Percentiles rank a stretch among this genome's conserved stretches.
phyloP scores from a whole-genome alignment of 202 grass and related monocot genomes.

The Panicum hallii region DNA sequence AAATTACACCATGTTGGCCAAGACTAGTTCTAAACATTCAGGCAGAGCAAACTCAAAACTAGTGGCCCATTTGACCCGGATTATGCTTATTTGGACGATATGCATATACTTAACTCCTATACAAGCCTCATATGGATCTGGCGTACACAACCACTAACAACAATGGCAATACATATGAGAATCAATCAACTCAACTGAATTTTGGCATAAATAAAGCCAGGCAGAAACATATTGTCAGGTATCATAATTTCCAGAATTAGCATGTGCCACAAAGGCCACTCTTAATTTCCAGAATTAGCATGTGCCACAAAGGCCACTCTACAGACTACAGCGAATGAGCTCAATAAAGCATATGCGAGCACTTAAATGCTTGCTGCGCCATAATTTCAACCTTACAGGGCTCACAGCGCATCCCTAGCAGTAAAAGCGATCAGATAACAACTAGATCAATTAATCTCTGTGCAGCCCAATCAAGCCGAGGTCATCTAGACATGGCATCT shows the following conservation, averaged over 20 bases:
- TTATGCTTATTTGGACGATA: background rate
- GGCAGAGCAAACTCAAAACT: background rate
- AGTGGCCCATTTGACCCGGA: background rate
- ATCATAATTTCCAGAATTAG: constrained; percentile 38
- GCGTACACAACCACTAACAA: background rate
- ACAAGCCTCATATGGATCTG: background rate
- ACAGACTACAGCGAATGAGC: background rate
- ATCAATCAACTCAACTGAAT: background rate
- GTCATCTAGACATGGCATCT: background rate
- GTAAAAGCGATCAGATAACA: background rate
- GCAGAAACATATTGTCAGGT: background rate
- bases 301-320: background rate
- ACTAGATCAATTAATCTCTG: constrained; percentile 21
- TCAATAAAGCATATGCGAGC: constrained; percentile 21
- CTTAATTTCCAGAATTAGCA: constrained; percentile 39
- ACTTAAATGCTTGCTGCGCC: background rate
- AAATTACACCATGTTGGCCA: background rate
- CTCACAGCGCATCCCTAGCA: background rate
- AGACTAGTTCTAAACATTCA: background rate
- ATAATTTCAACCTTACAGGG: constrained; percentile 3
- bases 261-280: constrained; percentile 12
- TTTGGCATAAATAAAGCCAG: background rate
- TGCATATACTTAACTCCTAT: background rate
- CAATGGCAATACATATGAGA: background rate
- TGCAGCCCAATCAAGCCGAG: background rate